A percentile compares a stretch with the other conserved stretches of the same genome.
Conservation (phyloP, 352 stramenopile genomes). For the Lagenidium giganteum region DNA sequence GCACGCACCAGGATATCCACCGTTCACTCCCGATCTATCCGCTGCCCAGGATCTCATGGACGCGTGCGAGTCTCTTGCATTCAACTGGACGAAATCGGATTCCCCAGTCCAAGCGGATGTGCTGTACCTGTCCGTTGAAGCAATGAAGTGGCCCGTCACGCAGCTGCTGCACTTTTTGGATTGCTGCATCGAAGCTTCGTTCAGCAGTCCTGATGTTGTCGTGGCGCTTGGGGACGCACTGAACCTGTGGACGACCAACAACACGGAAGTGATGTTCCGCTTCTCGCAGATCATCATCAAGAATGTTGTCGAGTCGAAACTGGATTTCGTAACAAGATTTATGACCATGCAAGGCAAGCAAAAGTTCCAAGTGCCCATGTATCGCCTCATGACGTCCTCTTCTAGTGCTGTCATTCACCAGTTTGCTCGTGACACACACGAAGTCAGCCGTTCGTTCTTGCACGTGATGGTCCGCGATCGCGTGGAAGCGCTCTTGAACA, state of each 20-base stretch:
- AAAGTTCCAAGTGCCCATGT: conserved; percentile 77
- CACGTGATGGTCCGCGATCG: conserved; percentile 78
- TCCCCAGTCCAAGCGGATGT: conserved; percentile 54
- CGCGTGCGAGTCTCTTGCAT: conserved; percentile 55
- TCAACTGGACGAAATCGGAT: conserved; percentile 49
- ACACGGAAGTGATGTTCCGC: conserved; percentile 63
- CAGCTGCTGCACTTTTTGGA: conserved; percentile 68
- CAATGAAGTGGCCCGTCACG: conserved; percentile 52
- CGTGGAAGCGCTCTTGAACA: conserved; percentile 43
- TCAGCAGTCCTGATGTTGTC: conserved; percentile 35
- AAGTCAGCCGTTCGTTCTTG: conserved; percentile 32
- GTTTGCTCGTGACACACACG: conserved; percentile 45
- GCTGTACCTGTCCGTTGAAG: conserved; percentile 51
- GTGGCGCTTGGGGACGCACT: conserved; percentile 47
- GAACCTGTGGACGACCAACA: conserved; percentile 44
- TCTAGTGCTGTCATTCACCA: conserved; percentile 25
- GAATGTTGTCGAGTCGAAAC: conserved; percentile 39
- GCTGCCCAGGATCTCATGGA: conserved; percentile 72
- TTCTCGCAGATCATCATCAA: conserved; percentile 65
- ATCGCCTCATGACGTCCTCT: conserved; percentile 47
- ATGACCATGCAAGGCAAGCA: conserved; percentile 72
- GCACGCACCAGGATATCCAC: conserved; percentile 54
- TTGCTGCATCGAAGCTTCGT: conserved; percentile 43
- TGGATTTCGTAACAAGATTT: conserved; percentile 45
- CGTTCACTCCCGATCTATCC: conserved; percentile 48